Evolutionary conservation across 805 yeast genomes (phyloP), one percentile per base, ranked within the genome.

Genomic region (Isabelozyma pseudorhagii): DNA sequence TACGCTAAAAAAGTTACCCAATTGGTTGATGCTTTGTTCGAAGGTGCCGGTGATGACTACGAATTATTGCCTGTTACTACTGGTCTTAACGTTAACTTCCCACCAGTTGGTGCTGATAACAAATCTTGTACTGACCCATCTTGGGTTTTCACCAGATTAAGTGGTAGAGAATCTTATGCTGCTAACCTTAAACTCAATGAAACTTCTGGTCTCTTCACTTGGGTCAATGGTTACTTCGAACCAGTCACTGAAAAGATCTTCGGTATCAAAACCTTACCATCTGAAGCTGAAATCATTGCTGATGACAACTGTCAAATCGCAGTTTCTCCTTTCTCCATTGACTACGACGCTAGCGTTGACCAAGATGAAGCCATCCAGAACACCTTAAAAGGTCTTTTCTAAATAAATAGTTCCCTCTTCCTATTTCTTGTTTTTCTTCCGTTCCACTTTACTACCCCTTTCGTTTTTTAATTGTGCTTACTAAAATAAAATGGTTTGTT

Each of bases 51-150:
- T 55, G 65, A 63, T 10, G 67, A 68, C 53, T 54, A 52, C 34
- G 62, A 68, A 52, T 59, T 67, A 27, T 65, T 79, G 50, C 83
- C 83, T 45, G 48, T 64, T 40, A 72, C 73, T 41, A 68, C 66
- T 46, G 82, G 81, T 55, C 51, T 78, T 48, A 77, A 74, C 58
- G 81, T 79, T 49, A 79, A 79, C 63, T 67, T 71, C 58, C 83
- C 83, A 46, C 45, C 47, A 11, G 82, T 78, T 27, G 77, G 78
- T 27, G 58, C 63, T 54, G 57, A 57, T 42, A 54, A 71, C 45
- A 77, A 75, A 51, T 49, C 70, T 7, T 81, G 84, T 65, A 50
- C 55, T 25, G 66, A 67, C 49, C 81, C 82, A 46, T 59, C 66
- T 27, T 79, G 64, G 58, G 71, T 68, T 38, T 69, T 63, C 54